Conservation (phyloP, 495 filamentous ascomycete species). For the Annulohypoxylon nitens region DNA sequence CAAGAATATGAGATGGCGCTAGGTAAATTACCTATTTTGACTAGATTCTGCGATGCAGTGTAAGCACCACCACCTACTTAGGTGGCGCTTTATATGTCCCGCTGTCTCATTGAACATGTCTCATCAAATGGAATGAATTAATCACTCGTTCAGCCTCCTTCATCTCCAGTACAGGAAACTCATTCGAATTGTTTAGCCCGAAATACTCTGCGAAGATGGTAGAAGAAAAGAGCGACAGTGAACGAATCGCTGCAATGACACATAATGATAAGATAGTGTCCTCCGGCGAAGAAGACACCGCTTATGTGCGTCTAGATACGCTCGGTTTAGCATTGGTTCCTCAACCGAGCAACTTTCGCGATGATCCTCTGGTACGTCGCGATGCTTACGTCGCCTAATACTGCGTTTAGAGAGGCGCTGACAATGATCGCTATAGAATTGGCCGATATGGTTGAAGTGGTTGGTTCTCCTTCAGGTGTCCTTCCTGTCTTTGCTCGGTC, state of each 20-base stretch:
- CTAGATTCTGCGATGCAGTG: not conserved
- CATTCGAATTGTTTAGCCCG: not conserved
- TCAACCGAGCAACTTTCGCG: not conserved
- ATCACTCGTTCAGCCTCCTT: not conserved
- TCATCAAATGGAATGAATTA: not conserved
- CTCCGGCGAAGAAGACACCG: not conserved
- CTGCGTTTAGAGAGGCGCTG: not conserved
- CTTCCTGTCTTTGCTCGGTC: not conserved
- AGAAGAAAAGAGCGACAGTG: not conserved
- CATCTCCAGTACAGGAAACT: not conserved
- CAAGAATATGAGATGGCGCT: not conserved
- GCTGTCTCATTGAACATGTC: not conserved
- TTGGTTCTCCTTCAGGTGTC: not conserved
- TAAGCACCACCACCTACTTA: not conserved
- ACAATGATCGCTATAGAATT: not conserved
- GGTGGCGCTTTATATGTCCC: not conserved
- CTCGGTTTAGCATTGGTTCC: not conserved
- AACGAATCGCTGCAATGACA: not conserved
- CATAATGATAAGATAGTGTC: not conserved
- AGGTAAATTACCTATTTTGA: not conserved
- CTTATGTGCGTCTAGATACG: not conserved
- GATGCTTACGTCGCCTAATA: not conserved
- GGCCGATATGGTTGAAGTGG: not conserved
- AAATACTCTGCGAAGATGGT: not conserved
- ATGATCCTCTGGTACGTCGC: not conserved